Evolutionary conservation across 2,329 filamentous ascomycete genomes (phyloP).

Genomic region (Cordyceps cicadae): DNA sequence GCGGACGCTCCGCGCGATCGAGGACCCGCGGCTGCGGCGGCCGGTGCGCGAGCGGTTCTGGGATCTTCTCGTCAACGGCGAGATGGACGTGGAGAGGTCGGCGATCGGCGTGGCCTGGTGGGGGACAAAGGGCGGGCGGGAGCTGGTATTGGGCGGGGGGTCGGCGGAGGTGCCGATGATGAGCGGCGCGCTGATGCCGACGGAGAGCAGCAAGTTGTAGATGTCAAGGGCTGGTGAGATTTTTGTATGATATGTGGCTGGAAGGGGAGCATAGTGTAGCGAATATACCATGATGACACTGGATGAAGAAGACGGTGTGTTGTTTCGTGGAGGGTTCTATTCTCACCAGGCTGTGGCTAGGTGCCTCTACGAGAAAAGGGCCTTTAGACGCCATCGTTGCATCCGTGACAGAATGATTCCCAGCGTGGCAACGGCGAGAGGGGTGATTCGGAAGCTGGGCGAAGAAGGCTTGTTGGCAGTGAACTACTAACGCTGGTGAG

Average conservation of each 20-base stretch:
- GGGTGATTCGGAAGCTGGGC: conserved; percentile 1
- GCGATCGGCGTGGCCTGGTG: conserved; percentile 79
- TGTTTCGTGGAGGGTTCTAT: no score
- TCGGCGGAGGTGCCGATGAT: conserved; percentile 32
- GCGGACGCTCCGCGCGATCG: conserved; percentile 55
- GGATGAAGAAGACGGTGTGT: no score
- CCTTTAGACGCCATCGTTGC: neutral
- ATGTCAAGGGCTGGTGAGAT: no score
- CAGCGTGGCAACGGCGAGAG: neutral
- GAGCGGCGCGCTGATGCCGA: conserved; percentile 43
- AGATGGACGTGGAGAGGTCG: conserved; percentile 82
- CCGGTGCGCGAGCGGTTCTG: conserved; percentile 65
- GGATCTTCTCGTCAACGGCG: conserved; percentile 69
- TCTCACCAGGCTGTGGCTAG: no score
- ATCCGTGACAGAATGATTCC: no score
- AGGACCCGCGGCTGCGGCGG: conserved; percentile 53
- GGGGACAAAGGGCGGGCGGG: conserved; percentile 53
- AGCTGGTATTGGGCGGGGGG: conserved; percentile 33
- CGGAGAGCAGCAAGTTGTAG: conserved; percentile 30
- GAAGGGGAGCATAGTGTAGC: neutral
- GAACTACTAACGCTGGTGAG: neutral
- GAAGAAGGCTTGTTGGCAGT: neutral
- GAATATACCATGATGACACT: conserved; percentile 7
- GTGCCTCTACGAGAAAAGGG: neutral
- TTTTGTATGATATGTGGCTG: neutral